A percentile compares a stretch with the other conserved stretches of the same genome.
Conservation (phyloP, 1,284 basidiomycete species). For the Malassezia sympodialis region DNA sequence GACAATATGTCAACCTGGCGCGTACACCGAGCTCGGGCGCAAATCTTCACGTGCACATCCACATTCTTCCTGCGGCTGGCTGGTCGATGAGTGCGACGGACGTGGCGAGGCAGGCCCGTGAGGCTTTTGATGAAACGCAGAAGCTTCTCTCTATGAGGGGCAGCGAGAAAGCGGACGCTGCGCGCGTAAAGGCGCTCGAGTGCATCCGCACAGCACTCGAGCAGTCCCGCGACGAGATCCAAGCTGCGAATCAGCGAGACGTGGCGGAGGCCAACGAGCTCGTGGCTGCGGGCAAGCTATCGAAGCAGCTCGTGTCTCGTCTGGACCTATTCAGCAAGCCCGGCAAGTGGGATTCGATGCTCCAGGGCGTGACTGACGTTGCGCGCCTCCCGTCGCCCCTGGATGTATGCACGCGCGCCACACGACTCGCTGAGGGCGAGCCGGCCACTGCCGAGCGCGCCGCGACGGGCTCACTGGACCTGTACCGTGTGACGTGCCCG, state of each 20-base stretch:
- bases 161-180: constrained; percentile 21
- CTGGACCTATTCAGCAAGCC: constrained; percentile 67
- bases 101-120: constrained; percentile 13
- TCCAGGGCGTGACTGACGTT: constrained; percentile 80
- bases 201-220: constrained; percentile 31
- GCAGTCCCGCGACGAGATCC: constrained; percentile 21
- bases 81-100: neutral
- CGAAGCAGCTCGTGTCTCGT: constrained; percentile 67
- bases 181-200: constrained; percentile 23
- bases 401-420: constrained; percentile 76
- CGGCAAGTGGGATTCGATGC: constrained; percentile 88
- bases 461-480: constrained; percentile 60
- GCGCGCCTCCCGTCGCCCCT: constrained; percentile 74
- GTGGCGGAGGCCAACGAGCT: constrained; percentile 58
- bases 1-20: neutral
- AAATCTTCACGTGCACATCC: neutral
- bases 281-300: constrained; percentile 72
- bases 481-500: constrained; percentile 89
- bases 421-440: constrained; percentile 58
- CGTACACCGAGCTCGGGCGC: neutral
- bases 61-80: too few species aligned
- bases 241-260: constrained; percentile 31
- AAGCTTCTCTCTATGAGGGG: constrained; percentile 5
- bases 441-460: constrained; percentile 7
- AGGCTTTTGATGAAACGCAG: constrained; percentile 16